These are phyloP conservation scores for Podila horticola DNA, from an alignment of 192 early-diverging fungal species.

Conservation along the genomic window DNA sequence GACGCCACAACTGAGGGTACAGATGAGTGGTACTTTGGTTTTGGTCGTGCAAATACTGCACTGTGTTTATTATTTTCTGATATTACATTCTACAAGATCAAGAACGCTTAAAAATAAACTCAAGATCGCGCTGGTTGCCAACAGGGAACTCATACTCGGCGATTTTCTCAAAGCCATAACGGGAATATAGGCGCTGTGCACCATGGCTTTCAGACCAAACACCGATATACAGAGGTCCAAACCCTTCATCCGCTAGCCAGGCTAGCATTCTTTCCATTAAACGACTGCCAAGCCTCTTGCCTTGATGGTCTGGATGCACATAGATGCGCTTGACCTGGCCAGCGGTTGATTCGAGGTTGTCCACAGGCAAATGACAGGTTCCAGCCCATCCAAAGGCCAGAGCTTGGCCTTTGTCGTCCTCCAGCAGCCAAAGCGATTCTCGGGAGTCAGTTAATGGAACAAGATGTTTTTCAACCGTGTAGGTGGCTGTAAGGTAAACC, in stretches of 20 bases:
- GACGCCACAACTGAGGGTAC: no score
- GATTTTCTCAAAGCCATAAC: slow-evolving; percentile 24
- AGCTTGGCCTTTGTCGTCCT: slow-evolving; percentile 22
- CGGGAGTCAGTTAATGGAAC: slow-evolving; percentile 8
- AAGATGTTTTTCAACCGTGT: slow-evolving; percentile 39
- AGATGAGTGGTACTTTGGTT: no score
- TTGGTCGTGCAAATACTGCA: no score
- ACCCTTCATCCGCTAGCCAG: slow-evolving; percentile 26
- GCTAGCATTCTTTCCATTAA: slow-evolving; percentile 22
- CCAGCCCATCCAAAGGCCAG: slow-evolving; percentile 37
- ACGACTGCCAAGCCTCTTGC: slow-evolving; percentile 29
- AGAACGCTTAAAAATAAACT: slow-evolving; percentile 36
- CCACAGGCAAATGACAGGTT: slow-evolving; percentile 31
- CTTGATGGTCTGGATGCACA: slow-evolving; percentile 36
- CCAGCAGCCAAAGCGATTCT: slow-evolving; percentile 43
- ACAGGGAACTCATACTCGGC: slow-evolving; percentile 26
- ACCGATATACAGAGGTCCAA: slow-evolving; percentile 28
- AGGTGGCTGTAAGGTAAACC: slow-evolving; percentile 17
- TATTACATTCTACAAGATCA: no score
- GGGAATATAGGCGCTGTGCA: slow-evolving; percentile 31
- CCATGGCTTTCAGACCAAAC: slow-evolving; percentile 44
- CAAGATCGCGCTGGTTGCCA: slow-evolving; percentile 27
- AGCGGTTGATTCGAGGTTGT: slow-evolving; percentile 19
- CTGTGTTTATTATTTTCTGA: no score
- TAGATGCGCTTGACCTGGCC: slow-evolving; percentile 41